phyloP scores from a whole-genome alignment of 306 rosid genomes.

The Pueraria montana region DNA sequence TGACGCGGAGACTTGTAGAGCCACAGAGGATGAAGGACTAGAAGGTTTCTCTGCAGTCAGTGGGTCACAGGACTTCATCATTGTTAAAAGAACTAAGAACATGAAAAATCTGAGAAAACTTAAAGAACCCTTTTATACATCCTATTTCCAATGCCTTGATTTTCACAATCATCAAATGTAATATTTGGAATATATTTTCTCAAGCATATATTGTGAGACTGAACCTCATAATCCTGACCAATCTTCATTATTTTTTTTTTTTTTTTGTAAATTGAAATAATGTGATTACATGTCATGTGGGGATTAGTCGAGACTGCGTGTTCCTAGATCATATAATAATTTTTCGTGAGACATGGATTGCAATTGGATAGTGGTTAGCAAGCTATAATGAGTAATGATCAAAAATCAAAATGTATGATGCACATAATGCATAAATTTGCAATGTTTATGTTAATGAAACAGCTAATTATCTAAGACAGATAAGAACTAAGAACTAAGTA shows the following conservation, averaged over 20 bases:
- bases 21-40: slow-evolving; percentile 41
- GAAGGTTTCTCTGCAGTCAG: slow-evolving; percentile 48
- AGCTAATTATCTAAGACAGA: neutral
- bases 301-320: no score
- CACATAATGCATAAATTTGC: slow-evolving; percentile 7
- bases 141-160: slow-evolving; percentile 27
- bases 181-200: neutral
- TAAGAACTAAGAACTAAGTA: no score
- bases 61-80: neutral
- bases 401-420: neutral
- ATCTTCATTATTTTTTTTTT: no score
- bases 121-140: neutral
- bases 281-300: no score
- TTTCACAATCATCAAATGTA: neutral
- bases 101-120: neutral
- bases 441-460: neutral
- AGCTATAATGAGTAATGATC: neutral
- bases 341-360: neutral
- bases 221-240: no score
- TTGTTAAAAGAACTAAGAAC: neutral
- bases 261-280: no score
- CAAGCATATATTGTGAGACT: neutral
- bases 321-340: no score
- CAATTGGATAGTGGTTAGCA: neutral
- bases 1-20: neutral